phyloP scores from a whole-genome alignment of 352 stramenopile genomes.

The Blastocystis sp. region DNA sequence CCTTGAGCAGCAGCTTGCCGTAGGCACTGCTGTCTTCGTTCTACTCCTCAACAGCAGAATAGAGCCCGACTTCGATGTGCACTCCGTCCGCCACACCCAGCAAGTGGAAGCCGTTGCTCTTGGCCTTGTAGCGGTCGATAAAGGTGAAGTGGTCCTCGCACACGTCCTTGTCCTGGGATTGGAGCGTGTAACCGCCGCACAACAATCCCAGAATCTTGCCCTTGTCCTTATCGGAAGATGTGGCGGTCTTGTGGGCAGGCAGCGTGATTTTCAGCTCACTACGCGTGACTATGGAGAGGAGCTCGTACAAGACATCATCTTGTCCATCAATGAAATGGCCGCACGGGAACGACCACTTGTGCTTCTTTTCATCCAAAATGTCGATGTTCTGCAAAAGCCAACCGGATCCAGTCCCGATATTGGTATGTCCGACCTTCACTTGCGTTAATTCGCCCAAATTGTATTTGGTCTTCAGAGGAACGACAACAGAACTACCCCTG shows the following conservation, averaged over 20 bases:
- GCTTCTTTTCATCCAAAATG: slow-evolving; percentile 49
- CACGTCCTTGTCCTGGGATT: slow-evolving; percentile 63
- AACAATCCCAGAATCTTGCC: slow-evolving; percentile 64
- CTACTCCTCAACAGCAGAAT: background rate
- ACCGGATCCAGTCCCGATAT: slow-evolving; percentile 52
- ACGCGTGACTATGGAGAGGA: background rate
- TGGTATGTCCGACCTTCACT: slow-evolving; percentile 53
- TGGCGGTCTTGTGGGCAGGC: slow-evolving; percentile 25
- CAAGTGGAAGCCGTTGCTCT: slow-evolving; percentile 55
- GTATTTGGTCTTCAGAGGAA: slow-evolving; percentile 52
- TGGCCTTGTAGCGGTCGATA: slow-evolving; percentile 61
- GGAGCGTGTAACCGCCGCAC: slow-evolving; percentile 53
- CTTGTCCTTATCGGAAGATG: slow-evolving; percentile 15
- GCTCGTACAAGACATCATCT: slow-evolving; percentile 32
- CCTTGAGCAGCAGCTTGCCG: slow-evolving; percentile 37
- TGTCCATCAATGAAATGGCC: slow-evolving; percentile 66
- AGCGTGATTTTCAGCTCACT: slow-evolving; percentile 64
- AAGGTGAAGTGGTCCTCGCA: slow-evolving; percentile 62
- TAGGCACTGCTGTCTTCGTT: slow-evolving; percentile 47
- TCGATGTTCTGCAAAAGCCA: slow-evolving; percentile 58
- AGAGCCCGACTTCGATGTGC: slow-evolving; percentile 32
- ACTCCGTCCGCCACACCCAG: slow-evolving; percentile 54
- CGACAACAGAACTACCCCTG: slow-evolving; percentile 48
- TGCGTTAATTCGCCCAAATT: slow-evolving; percentile 47
- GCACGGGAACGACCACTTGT: slow-evolving; percentile 39